Conservation (phyloP, 2,329 filamentous ascomycete genomes). For the Cadophora sp. region DNA sequence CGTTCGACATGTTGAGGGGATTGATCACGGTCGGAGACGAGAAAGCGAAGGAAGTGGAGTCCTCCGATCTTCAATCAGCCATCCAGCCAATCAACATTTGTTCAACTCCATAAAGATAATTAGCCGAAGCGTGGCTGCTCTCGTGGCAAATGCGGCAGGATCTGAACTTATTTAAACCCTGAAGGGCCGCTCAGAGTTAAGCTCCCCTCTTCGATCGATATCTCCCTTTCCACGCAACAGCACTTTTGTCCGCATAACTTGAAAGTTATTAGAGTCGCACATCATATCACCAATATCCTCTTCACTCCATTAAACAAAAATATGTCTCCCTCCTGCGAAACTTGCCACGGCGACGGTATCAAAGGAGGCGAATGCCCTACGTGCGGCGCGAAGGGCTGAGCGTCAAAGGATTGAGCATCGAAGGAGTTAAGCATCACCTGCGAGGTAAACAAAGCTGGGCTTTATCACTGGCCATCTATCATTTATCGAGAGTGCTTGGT, state of each 20-base stretch:
- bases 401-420: not conserved
- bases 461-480: not conserved
- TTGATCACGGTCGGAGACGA: not conserved
- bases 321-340: constrained; percentile 6
- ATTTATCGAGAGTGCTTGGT: constrained; percentile 13
- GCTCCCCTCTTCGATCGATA: not conserved
- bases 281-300: not conserved
- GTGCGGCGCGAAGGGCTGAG: constrained; percentile 5
- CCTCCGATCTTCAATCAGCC: not conserved
- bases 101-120: not conserved
- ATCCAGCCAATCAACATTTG: not conserved
- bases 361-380: constrained; percentile 8
- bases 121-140: not conserved
- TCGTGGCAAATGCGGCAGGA: not conserved
- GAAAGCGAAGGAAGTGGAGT: not conserved
- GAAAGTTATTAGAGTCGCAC: not conserved
- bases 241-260: not conserved
- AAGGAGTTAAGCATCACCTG: not conserved
- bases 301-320: constrained; percentile 7
- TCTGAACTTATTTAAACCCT: constrained; percentile 1
- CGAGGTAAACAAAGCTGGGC: not conserved
- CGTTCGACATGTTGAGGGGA: not conserved
- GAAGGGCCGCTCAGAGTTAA: not conserved
- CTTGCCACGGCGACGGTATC: constrained; percentile 4
- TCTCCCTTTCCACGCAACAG: not conserved